Conservation (phyloP, 2,329 filamentous ascomycete genomes). For the Aspergillus proliferans region DNA sequence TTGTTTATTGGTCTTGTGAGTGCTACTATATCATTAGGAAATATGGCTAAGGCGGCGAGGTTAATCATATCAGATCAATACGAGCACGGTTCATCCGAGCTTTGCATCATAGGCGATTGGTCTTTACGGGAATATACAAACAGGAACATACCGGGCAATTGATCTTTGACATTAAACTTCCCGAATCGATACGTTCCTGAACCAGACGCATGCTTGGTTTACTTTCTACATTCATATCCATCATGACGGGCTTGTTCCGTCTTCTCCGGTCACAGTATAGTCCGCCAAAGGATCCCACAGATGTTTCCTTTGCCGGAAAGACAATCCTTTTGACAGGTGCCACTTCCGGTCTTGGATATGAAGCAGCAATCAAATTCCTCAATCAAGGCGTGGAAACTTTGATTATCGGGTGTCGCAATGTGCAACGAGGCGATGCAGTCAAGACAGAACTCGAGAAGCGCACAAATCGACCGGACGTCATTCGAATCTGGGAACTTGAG, state of each 20-base stretch:
- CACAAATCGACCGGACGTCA: conserved; percentile 24
- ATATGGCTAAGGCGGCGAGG: too few relatives aligned
- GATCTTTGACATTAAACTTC: too few relatives aligned
- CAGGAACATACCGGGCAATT: too few relatives aligned
- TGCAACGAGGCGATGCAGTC: conserved; percentile 37
- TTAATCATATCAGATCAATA: too few relatives aligned
- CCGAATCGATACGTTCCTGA: too few relatives aligned
- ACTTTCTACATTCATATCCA: not conserved
- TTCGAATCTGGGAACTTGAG: conserved; percentile 43
- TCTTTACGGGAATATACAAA: too few relatives aligned
- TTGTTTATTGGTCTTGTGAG: too few relatives aligned
- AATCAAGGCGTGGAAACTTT: conserved; percentile 37
- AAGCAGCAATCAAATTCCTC: conserved; percentile 45
- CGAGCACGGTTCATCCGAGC: too few relatives aligned
- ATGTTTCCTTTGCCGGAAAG: conserved; percentile 38
- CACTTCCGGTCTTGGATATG: conserved; percentile 46
- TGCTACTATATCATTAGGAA: too few relatives aligned
- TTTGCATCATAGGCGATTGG: too few relatives aligned
- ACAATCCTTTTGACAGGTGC: conserved; percentile 47
- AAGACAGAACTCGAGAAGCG: conserved; percentile 34
- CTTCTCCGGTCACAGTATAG: conserved; percentile 27
- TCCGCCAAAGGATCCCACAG: conserved; percentile 30
- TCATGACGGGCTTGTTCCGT: conserved; percentile 24
- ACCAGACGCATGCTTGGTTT: not conserved
- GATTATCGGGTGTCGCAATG: conserved; percentile 43